These are phyloP conservation scores for Dalbergia oliveri DNA, from an alignment of 306 rosid species.

Conservation along the genomic window DNA sequence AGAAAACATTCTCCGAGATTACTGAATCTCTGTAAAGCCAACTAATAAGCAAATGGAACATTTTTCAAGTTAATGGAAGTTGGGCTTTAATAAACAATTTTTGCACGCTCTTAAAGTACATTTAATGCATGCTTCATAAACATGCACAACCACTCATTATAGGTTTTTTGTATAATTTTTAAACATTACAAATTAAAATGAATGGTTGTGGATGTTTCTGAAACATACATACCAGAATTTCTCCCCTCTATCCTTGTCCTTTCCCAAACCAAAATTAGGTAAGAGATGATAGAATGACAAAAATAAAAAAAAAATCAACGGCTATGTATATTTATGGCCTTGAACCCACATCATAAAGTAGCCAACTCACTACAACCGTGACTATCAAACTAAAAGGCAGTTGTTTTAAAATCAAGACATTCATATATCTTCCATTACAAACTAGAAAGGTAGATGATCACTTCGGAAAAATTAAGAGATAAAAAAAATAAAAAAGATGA, in stretches of 20 bases:
- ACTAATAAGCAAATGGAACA: slow-evolving; percentile 36
- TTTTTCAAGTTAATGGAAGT: slow-evolving; percentile 35
- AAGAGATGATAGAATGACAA: slow-evolving; percentile 44
- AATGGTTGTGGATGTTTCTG: too few relatives aligned
- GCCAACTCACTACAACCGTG: slow-evolving; percentile 54
- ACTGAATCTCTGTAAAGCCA: background rate
- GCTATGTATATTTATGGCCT: slow-evolving; percentile 41
- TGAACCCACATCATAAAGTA: slow-evolving; percentile 47
- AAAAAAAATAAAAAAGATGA: background rate
- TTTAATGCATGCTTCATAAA: too few relatives aligned
- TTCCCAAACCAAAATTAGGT: slow-evolving; percentile 44
- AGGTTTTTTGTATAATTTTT: too few relatives aligned
- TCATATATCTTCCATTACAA: slow-evolving; percentile 44
- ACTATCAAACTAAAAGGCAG: slow-evolving; percentile 51
- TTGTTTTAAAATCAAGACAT: slow-evolving; percentile 53
- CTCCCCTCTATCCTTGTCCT: slow-evolving; percentile 25
- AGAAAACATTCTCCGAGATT: slow-evolving; percentile 24
- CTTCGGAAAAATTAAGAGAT: slow-evolving; percentile 21
- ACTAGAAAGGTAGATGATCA: slow-evolving; percentile 47
- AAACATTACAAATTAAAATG: too few relatives aligned
- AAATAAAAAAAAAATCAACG: slow-evolving; percentile 32
- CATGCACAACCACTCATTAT: too few relatives aligned
- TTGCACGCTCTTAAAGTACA: too few relatives aligned
- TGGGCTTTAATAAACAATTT: slow-evolving; percentile 22
- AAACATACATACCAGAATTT: background rate